phyloP scores from a whole-genome alignment of 1,284 basidiomycete species.

The Tausonia pullulans region DNA sequence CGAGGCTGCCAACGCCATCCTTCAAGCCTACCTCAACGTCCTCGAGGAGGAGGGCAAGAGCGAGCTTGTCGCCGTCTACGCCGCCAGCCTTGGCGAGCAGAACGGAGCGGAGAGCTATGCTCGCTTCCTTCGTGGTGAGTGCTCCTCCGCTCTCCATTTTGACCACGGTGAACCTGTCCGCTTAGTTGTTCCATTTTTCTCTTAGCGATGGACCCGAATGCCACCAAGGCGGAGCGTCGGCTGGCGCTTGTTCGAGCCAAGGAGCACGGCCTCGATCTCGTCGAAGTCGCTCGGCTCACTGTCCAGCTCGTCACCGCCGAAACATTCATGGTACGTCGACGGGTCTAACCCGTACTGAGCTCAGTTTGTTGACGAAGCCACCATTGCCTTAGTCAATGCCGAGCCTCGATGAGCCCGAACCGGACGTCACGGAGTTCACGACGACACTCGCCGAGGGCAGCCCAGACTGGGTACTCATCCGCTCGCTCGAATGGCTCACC shows the following conservation, averaged over 20 bases:
- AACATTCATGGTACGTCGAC: slow-evolving; percentile 50
- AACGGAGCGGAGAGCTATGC: slow-evolving; percentile 89
- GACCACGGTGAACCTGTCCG: not conserved
- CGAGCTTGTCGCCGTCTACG: slow-evolving; percentile 85
- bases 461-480: slow-evolving; percentile 57
- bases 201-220: slow-evolving; percentile 56
- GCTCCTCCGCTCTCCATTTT: too few species aligned
- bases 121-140: slow-evolving; percentile 59
- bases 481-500: slow-evolving; percentile 89
- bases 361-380: slow-evolving; percentile 16
- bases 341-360: too few species aligned
- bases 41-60: slow-evolving; percentile 75
- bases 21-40: slow-evolving; percentile 80
- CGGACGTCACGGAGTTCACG: slow-evolving; percentile 45
- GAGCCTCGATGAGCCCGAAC: slow-evolving; percentile 34
- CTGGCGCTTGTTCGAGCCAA: slow-evolving; percentile 62
- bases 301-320: slow-evolving; percentile 66
- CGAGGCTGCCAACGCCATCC: slow-evolving; percentile 62
- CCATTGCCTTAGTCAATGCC: slow-evolving; percentile 24
- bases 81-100: slow-evolving; percentile 70
- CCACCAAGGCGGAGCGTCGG: slow-evolving; percentile 56
- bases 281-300: slow-evolving; percentile 66
- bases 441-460: slow-evolving; percentile 34
- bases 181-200: slow-evolving; percentile 1
- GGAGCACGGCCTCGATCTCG: slow-evolving; percentile 72